Evolutionary conservation across 345 rosid genomes (phyloP).

Genomic region (Tarenaya hassleriana): DNA sequence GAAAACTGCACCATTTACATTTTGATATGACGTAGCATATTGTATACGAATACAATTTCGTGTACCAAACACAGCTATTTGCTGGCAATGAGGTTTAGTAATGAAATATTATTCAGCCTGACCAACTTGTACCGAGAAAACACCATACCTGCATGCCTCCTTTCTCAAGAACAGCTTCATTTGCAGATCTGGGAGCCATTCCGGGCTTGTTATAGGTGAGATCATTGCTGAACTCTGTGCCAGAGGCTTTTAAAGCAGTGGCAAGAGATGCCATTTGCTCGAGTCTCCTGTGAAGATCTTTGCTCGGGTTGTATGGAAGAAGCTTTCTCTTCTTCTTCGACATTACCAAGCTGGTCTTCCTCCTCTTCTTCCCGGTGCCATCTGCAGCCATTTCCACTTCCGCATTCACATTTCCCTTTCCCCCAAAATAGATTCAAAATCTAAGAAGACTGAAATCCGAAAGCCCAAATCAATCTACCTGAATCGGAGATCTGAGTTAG

Average conservation of each 20-base stretch:
- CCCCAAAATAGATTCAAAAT: not conserved
- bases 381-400: slow-evolving; percentile 26
- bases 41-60: too few relatives aligned
- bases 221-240: slow-evolving; percentile 54
- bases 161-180: slow-evolving; percentile 56
- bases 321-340: slow-evolving; percentile 73
- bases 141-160: slow-evolving; percentile 86
- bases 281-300: slow-evolving; percentile 53
- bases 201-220: slow-evolving; percentile 53
- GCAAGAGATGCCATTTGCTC: slow-evolving; percentile 94
- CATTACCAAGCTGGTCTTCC: slow-evolving; percentile 44
- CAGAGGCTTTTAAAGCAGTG: slow-evolving; percentile 61
- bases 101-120: not conserved
- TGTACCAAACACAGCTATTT: not conserved
- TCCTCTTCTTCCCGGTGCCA: slow-evolving; percentile 46
- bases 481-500: slow-evolving; percentile 21
- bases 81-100: slow-evolving; percentile 7
- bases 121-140: not conserved
- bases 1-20: too few relatives aligned
- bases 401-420: not conserved
- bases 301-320: slow-evolving; percentile 58
- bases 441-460: not conserved
- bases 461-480: slow-evolving; percentile 26
- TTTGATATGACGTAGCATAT: too few relatives aligned
- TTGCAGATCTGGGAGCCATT: slow-evolving; percentile 66